Percentiles rank a stretch among this genome's conserved stretches.
Evolutionary conservation across 148 eudicot species (phyloP).

Genomic region (Mesembryanthemum crystallinum): DNA sequence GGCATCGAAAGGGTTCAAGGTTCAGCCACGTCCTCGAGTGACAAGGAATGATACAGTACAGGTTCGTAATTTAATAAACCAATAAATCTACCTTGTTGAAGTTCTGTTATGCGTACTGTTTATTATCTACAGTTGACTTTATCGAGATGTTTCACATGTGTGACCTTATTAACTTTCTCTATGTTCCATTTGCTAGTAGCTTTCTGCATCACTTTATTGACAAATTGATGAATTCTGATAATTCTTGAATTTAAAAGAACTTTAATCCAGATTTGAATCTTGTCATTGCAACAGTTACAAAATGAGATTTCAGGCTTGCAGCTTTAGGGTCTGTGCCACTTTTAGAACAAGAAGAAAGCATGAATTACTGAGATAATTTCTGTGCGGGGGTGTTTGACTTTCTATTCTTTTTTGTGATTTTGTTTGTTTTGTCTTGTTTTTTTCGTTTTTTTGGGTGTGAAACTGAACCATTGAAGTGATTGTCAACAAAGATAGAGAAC

Average conservation of each 20-base stretch:
- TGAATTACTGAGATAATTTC: neutral
- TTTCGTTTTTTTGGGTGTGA: neutral
- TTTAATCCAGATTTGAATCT: neutral
- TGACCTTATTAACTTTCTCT: neutral
- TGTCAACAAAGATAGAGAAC: too few species aligned
- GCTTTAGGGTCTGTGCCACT: neutral
- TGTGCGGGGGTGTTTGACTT: neutral
- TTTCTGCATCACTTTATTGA: neutral
- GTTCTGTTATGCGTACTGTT: neutral
- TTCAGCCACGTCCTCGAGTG: conserved; percentile 80
- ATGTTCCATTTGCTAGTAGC: neutral
- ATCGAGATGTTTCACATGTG: neutral
- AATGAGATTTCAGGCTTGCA: too few species aligned
- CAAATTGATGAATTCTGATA: neutral
- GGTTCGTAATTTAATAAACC: conserved; percentile 35
- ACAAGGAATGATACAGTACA: conserved; percentile 86
- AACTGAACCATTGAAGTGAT: too few species aligned
- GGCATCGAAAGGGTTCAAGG: conserved; percentile 73
- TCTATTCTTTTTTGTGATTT: too few species aligned
- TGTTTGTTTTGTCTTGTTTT: neutral
- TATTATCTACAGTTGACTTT: neutral
- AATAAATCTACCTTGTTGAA: neutral
- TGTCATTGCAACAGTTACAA: neutral
- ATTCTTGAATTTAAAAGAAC: neutral
- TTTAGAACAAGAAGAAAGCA: neutral